A percentile compares a stretch with the other conserved stretches of the same genome.
Evolutionary conservation across 495 filamentous ascomycete genomes (phyloP).

Genomic region (Penicillium coprophilum): DNA sequence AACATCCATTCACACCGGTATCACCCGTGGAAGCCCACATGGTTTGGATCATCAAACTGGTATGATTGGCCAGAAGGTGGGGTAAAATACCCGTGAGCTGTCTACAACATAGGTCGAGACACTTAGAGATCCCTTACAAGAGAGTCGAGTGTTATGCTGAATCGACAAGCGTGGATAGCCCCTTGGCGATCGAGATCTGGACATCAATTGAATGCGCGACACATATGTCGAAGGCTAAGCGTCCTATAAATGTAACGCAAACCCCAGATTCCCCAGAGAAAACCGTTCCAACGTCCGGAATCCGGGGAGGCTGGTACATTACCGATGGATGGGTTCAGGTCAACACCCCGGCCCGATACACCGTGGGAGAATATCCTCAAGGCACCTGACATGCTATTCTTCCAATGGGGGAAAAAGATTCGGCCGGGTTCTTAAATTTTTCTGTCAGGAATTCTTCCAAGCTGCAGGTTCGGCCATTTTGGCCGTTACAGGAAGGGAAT

Average conservation of each 20-base stretch:
- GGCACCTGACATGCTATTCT: background rate
- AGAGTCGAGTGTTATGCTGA: background rate
- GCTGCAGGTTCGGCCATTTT: background rate
- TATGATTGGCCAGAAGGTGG: background rate
- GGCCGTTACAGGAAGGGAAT: conserved; percentile 3
- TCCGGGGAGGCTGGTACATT: background rate
- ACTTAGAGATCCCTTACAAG: background rate
- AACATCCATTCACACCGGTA: background rate
- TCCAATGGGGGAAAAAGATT: background rate
- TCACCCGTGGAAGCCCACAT: background rate
- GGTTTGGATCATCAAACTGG: background rate
- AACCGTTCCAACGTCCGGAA: background rate
- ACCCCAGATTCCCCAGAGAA: background rate
- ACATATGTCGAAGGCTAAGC: background rate
- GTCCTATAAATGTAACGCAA: background rate
- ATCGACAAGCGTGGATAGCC: background rate
- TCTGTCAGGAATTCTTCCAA: background rate
- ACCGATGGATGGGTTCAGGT: background rate
- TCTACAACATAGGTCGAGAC: background rate
- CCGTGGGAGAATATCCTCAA: background rate
- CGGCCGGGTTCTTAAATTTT: background rate
- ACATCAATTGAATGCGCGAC: background rate
- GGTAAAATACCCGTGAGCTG: background rate
- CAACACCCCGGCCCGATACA: background rate
- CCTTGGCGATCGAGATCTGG: background rate